Evolutionary conservation across 305 asterid genomes (phyloP).

Genomic region (Coffea humblotiana): DNA sequence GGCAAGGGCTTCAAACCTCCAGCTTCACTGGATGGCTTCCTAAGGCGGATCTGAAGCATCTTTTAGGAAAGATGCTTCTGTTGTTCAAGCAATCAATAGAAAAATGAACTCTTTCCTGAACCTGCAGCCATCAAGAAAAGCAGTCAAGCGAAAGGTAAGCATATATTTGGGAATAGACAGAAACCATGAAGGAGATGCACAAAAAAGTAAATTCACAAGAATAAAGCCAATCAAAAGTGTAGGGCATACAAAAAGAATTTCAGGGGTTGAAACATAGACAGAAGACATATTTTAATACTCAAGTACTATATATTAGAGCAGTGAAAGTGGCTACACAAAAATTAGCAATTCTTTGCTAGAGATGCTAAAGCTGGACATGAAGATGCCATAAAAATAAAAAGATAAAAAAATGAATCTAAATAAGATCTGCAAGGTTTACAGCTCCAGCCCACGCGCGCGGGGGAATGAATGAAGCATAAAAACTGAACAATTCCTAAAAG

Average conservation of each 20-base stretch:
- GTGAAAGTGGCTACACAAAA: not conserved
- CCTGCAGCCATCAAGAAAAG: not conserved
- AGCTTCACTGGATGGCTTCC: constrained; percentile 72
- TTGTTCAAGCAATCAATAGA: not conserved
- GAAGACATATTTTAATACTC: not conserved
- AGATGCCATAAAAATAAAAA: no score
- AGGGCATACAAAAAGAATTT: not conserved
- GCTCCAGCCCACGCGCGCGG: no score
- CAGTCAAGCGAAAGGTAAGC: not conserved
- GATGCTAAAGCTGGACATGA: not conserved
- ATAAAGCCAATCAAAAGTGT: not conserved
- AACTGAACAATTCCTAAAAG: not conserved
- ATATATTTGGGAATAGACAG: not conserved
- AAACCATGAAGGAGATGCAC: not conserved
- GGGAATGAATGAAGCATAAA: not conserved
- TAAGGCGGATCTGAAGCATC: constrained; percentile 90
- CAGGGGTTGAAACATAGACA: not conserved
- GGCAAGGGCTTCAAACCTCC: constrained; percentile 52
- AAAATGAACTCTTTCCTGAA: constrained; percentile 2
- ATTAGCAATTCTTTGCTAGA: not conserved
- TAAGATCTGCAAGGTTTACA: no score
- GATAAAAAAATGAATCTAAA: not conserved
- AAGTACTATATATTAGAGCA: not conserved
- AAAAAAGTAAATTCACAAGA: not conserved
- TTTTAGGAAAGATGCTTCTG: constrained; percentile 7